These are phyloP conservation scores for Nicotiana noctiflora DNA, from an alignment of 257 asterid species.

Conservation along the genomic window DNA sequence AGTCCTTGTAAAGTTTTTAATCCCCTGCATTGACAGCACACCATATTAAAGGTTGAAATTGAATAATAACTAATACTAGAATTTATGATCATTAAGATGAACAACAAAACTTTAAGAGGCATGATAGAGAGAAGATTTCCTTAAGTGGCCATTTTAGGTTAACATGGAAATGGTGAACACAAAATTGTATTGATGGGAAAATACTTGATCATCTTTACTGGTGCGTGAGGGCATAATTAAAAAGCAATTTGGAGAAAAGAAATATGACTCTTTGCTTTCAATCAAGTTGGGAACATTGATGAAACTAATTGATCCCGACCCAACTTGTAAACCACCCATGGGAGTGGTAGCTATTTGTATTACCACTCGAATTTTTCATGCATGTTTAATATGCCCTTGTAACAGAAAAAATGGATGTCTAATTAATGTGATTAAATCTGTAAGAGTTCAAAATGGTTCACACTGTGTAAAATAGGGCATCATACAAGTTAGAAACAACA, in stretches of 20 bases:
- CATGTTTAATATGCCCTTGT: not conserved
- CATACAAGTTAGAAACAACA: not conserved
- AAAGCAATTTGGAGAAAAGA: not conserved
- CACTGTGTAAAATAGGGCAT: not conserved
- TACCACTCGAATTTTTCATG: not conserved
- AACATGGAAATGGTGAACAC: not conserved
- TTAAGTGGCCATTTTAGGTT: not conserved
- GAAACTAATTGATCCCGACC: not conserved
- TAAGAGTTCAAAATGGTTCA: not conserved
- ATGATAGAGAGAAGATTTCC: not conserved
- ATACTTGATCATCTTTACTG: not conserved
- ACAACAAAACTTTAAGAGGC: not conserved
- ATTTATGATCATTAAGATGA: not conserved
- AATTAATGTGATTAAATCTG: not conserved
- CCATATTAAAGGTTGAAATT: not conserved
- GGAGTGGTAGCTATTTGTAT: not conserved
- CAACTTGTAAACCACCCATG: not conserved
- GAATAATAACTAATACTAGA: not conserved
- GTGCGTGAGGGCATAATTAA: not conserved
- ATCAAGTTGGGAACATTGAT: not conserved
- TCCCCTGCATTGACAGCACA: slow-evolving; percentile 49
- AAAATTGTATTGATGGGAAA: not conserved
- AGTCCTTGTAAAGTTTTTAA: slow-evolving; percentile 67
- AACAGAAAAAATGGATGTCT: not conserved
- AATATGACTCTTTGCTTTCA: not conserved